Evolutionary conservation across 1,284 basidiomycete genomes (phyloP), one percentile per base, ranked within the genome.

Genomic region (Moesziomyces sp.): DNA sequence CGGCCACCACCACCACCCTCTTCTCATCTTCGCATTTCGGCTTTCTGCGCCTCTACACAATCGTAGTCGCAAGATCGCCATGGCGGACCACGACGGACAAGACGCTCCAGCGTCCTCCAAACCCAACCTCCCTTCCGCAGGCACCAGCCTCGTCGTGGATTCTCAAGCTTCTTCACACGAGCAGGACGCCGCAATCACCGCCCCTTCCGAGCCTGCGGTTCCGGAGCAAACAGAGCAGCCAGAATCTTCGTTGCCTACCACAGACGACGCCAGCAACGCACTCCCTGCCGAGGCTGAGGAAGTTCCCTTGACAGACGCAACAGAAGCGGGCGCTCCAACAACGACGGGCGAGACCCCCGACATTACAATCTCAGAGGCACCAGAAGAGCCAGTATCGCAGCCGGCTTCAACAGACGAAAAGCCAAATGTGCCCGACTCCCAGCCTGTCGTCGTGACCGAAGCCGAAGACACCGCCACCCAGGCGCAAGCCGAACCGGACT

Each of bases 41-140:
- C 26, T 1, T 28, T 7, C 26, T 28, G 26, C 26, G 26, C 3
- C 95, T 98, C 81, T 87, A 97, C 35, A 77, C 70, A 23, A 79
- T 82, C 26, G 63, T 52, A 45, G 42, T 52, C 44, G 42, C 42
- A n/a, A n/a, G 33, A 43, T n/a, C 50, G 61, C 21, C 58, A 71
- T 71, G 62, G 62, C 62, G 28, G 55, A 71, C 23, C 68, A 59
- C 62, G 46, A 61, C 38, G 47, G 45, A 9, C 26, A 52, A n/a
- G 62, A 9, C 51, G 47, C 43, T 3, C 51, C 67, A 45, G 56
- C 54, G 11, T 62, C 59, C 3, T 40, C 58, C n/a, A 74, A 74
- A 33, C 70, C 65, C 28, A 57, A 65, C 9, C 65, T 74, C 10
- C 65, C 70, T 45, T 59, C 65, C 5, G 65, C 51, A 23, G 60